Conservation (phyloP, 257 asterid genomes). For the Jasminum sambac region DNA sequence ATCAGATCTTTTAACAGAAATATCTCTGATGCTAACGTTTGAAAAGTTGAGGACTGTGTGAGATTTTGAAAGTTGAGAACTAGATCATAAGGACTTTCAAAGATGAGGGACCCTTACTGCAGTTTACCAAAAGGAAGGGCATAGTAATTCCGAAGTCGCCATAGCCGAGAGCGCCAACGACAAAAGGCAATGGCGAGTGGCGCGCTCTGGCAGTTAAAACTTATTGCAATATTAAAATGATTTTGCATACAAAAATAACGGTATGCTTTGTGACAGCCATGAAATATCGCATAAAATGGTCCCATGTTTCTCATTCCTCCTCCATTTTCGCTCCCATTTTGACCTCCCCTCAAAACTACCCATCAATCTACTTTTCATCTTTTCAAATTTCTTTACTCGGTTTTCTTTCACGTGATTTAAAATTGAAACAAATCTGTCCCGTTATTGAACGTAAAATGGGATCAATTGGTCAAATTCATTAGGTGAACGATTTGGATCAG, state of each 20-base stretch:
- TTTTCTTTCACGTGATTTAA: not conserved
- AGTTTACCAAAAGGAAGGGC: no score
- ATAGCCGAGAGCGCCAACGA: not conserved
- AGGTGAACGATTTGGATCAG: slow-evolving; percentile 33
- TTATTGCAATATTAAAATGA: not conserved
- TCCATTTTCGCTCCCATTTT: slow-evolving; percentile 47
- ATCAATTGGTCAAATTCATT: slow-evolving; percentile 19
- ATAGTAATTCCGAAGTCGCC: no score
- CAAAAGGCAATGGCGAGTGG: slow-evolving; percentile 17
- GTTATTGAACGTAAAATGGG: slow-evolving; percentile 17
- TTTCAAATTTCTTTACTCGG: not conserved
- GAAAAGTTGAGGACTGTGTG: no score
- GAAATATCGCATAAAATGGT: slow-evolving; percentile 46
- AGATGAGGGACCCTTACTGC: no score
- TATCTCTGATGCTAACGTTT: no score
- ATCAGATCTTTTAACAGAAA: no score
- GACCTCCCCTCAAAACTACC: slow-evolving; percentile 21
- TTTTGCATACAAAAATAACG: slow-evolving; percentile 6
- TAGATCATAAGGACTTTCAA: no score
- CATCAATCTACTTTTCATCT: slow-evolving; percentile 16
- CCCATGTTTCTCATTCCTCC: slow-evolving; percentile 44
- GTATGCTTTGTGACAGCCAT: slow-evolving; percentile 41
- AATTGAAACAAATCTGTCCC: not conserved
- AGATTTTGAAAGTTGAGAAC: no score
- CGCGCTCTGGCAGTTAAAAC: slow-evolving; percentile 13